Evolutionary conservation across 129 eudicot species (phyloP).

Genomic region (Oenanthe sinensis): DNA sequence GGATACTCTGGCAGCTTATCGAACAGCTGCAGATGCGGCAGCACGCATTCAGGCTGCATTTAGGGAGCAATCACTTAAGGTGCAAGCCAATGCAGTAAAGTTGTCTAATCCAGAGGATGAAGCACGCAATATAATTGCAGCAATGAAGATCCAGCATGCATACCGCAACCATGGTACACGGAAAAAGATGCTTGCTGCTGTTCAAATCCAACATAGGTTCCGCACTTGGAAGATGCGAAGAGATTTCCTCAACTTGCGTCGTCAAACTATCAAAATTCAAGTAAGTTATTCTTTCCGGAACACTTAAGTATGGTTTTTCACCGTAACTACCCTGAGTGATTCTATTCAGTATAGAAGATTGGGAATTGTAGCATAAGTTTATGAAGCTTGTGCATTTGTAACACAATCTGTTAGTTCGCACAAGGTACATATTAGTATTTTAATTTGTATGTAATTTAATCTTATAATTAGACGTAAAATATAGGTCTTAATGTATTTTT

Average conservation of each 20-base stretch:
- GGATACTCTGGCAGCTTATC: constrained; percentile 84
- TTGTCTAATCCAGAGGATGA: constrained; percentile 57
- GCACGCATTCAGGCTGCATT: constrained; percentile 94
- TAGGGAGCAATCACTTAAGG: constrained; percentile 68
- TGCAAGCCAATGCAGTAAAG: constrained; percentile 47
- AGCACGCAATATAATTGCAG: constrained; percentile 82
- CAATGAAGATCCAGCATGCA: constrained; percentile 97
- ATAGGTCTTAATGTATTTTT: no score
- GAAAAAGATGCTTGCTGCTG: constrained; percentile 78
- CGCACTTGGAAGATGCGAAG: constrained; percentile 85
- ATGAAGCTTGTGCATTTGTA: neutral
- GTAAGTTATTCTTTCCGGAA: constrained; percentile 29
- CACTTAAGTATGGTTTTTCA: neutral
- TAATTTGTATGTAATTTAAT: no score
- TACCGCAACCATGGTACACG: constrained; percentile 51
- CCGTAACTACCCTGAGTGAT: neutral
- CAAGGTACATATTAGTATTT: no score
- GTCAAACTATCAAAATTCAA: constrained; percentile 82
- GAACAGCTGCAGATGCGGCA: constrained; percentile 98
- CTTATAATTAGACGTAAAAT: no score
- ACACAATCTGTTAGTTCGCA: no score
- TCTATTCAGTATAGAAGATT: neutral
- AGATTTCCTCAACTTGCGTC: constrained; percentile 77
- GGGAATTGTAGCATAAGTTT: neutral
- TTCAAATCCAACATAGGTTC: constrained; percentile 70